Evolutionary conservation across 208 protist species (phyloP), one percentile per base, ranked within the genome.

Genomic region (Blechomonas ayalai): DNA sequence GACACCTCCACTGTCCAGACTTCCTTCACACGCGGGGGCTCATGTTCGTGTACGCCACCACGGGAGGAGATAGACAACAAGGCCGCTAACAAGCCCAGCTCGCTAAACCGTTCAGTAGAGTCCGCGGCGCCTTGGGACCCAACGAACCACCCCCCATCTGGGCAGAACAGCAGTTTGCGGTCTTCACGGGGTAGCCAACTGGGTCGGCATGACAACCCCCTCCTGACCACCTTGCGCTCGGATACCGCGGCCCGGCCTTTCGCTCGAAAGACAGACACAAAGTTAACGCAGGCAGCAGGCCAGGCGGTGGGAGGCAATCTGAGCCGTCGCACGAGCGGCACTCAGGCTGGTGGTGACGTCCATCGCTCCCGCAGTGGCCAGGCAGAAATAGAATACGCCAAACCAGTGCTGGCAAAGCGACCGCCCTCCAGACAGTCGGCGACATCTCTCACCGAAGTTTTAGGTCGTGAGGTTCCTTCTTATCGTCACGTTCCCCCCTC

Each of bases 11-110:
- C n/a, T n/a, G n/a, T n/a, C n/a, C n/a, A n/a, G 28, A 48, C 28
- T 23, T 25, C 38, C 35, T 49, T 47, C n/a, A 31, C 51, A 28
- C n/a, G 54, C 6, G 65, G 73, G 28, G 37, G 52, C 8, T 87
- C 73, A 6, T 66, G 61, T 18, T 73, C 82, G 29, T 85, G 82
- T 61, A 90, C 82, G 13, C 82, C 82, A n/a, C 81, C 81, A 15
- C 67, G 46, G 22, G 75, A 54, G 20, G 43, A 61, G 22, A 56
- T 52, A 31, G 60, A 67, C 35, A 26, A 33, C 50, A 53, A 45
- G 26, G 29, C 43, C 1, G 53, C 48, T 9, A 52, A 58, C 9
- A 57, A 60, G 23, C 59, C 64, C 4, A 69, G 58, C 44, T 19
- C 35, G 22, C 27, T 44, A 29, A 69, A 80, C 45, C 60, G 47